Conservation (phyloP, 371 early-diverging fungal genomes). For the Mortierella sp. region DNA sequence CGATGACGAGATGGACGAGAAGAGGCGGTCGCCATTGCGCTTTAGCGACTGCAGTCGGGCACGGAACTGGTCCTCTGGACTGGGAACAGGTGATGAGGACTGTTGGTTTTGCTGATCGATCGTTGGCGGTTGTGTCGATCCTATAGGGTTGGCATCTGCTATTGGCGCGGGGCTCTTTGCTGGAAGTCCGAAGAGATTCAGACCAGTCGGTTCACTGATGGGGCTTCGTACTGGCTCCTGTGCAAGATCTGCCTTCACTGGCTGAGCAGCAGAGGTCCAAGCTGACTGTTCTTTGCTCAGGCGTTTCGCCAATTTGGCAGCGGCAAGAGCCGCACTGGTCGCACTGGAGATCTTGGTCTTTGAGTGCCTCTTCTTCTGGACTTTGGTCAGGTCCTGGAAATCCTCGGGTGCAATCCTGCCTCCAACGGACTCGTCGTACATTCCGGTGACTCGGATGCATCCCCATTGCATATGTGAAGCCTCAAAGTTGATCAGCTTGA, state of each 20-base stretch:
- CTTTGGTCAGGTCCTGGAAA: constrained; percentile 32
- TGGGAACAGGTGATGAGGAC: not conserved
- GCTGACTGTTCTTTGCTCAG: constrained; percentile 18
- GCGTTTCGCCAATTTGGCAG: constrained; percentile 17
- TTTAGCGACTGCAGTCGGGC: constrained; percentile 24
- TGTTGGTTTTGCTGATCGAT: not conserved
- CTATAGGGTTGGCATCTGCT: not conserved
- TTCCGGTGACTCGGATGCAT: constrained; percentile 54
- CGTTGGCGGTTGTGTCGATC: not conserved
- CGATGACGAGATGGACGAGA: constrained; percentile 22
- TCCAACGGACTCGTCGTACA: constrained; percentile 59
- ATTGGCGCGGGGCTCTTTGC: not conserved
- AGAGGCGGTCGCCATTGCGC: constrained; percentile 17
- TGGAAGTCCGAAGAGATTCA: not conserved
- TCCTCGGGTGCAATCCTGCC: constrained; percentile 35
- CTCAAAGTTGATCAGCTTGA: constrained; percentile 61
- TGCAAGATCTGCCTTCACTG: constrained; percentile 14
- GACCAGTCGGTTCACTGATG: not conserved
- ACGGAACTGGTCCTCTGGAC: constrained; percentile 19
- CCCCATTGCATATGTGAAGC: constrained; percentile 56
- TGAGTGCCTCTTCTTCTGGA: constrained; percentile 35
- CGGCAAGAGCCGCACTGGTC: not conserved
- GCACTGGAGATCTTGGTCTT: constrained; percentile 22
- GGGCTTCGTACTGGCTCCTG: not conserved
- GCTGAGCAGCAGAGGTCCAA: constrained; percentile 15